Conservation (phyloP, 148 eudicot genomes). For the Persicaria maculosa region DNA sequence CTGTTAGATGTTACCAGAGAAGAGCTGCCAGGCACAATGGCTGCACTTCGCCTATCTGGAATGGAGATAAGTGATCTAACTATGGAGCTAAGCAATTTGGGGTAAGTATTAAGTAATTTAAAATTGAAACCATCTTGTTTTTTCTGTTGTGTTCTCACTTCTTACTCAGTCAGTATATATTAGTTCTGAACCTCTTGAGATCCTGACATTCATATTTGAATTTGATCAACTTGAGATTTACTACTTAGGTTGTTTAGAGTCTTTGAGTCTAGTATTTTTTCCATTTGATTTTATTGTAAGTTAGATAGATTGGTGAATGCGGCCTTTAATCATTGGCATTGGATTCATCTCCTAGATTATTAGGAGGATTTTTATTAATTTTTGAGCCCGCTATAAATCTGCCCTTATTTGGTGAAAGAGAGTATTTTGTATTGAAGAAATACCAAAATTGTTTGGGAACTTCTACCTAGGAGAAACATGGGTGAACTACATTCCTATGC, state of each 20-base stretch:
- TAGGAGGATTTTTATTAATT: too few species aligned
- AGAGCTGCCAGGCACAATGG: constrained; percentile 94
- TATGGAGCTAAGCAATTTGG: constrained; percentile 90
- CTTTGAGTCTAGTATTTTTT: background rate
- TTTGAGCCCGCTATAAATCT: too few species aligned
- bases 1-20: constrained; percentile 78
- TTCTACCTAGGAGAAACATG: too few species aligned
- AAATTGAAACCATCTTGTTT: background rate
- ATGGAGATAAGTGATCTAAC: constrained; percentile 96
- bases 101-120: constrained; percentile 38
- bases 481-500: background rate
- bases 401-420: too few species aligned
- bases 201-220: background rate
- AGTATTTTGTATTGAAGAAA: too few species aligned
- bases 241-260: background rate
- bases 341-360: too few species aligned
- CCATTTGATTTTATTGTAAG: background rate
- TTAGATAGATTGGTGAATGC: background rate
- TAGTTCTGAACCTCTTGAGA: constrained; percentile 3
- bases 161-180: background rate
- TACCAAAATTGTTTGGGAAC: too few species aligned
- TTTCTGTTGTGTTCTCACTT: background rate
- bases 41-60: constrained; percentile 82
- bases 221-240: background rate
- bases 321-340: background rate